Conservation (phyloP, 805 yeast genomes). For the Pichia californica region DNA sequence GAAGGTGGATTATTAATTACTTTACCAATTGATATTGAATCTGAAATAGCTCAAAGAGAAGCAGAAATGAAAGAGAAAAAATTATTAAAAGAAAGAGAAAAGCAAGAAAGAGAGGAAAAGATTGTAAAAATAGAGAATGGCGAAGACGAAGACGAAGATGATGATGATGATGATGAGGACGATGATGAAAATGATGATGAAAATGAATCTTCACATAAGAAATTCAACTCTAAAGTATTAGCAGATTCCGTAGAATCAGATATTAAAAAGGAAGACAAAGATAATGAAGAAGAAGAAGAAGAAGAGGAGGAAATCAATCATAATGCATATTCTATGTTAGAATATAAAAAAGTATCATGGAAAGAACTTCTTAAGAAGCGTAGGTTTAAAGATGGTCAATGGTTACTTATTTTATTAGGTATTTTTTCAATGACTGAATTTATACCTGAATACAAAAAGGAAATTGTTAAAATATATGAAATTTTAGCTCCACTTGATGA, state of each 20-base stretch:
- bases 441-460: slow-evolving; percentile 45
- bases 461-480: slow-evolving; percentile 45
- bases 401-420: slow-evolving; percentile 77
- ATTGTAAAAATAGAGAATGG: slow-evolving; percentile 22
- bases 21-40: slow-evolving; percentile 24
- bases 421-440: slow-evolving; percentile 55
- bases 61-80: slow-evolving; percentile 15
- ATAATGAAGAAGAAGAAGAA: slow-evolving; percentile 17
- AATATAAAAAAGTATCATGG: slow-evolving; percentile 64
- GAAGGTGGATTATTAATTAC: slow-evolving; percentile 26
- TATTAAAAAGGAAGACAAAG: slow-evolving; percentile 16
- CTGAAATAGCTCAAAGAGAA: slow-evolving; percentile 16
- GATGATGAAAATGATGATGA: slow-evolving; percentile 12
- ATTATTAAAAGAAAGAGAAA: slow-evolving; percentile 16
- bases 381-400: slow-evolving; percentile 73
- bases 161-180: slow-evolving; percentile 16
- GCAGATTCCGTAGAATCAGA: background rate
- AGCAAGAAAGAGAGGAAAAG: slow-evolving; percentile 19
- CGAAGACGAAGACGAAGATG: slow-evolving; percentile 10
- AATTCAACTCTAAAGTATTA: background rate
- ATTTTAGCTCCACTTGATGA: slow-evolving; percentile 50
- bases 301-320: slow-evolving; percentile 30
- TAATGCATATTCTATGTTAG: slow-evolving; percentile 43
- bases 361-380: slow-evolving; percentile 68
- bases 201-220: background rate